Evolutionary conservation across 495 filamentous ascomycete species (phyloP).

Genomic region (Penicillium cataractarum): DNA sequence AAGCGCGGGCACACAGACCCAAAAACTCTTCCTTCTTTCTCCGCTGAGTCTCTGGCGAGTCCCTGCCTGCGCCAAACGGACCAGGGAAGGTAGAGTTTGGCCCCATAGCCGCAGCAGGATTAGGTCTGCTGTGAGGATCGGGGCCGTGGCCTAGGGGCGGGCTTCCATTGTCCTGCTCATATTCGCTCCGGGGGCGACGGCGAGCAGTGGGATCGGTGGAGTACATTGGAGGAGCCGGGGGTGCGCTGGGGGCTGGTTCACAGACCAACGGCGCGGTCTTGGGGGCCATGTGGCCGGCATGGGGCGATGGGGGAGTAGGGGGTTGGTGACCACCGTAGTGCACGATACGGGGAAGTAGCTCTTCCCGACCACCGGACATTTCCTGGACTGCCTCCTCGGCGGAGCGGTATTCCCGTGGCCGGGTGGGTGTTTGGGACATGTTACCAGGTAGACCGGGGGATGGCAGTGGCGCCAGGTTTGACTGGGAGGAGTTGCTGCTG

Average conservation of each 20-base stretch:
- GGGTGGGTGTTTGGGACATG: conserved; percentile 55
- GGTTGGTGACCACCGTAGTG: conserved; percentile 91
- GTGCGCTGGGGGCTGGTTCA: conserved; percentile 28
- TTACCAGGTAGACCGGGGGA: conserved; percentile 68
- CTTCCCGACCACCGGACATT: conserved; percentile 86
- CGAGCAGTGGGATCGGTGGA: conserved; percentile 57
- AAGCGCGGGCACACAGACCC: conserved; percentile 80
- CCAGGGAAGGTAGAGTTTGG: conserved; percentile 59
- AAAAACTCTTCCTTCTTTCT: conserved; percentile 96
- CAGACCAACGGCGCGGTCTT: conserved; percentile 42
- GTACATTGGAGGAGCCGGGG: conserved; percentile 31
- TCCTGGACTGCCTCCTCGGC: conserved; percentile 93
- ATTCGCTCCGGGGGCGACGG: conserved; percentile 81
- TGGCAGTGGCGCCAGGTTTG: conserved; percentile 65
- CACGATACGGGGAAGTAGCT: conserved; percentile 87
- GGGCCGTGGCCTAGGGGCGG: conserved; percentile 50
- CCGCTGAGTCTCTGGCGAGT: conserved; percentile 80
- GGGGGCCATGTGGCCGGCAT: conserved; percentile 35
- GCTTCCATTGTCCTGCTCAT: conserved; percentile 75
- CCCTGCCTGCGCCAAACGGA: conserved; percentile 75
- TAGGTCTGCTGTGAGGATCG: conserved; percentile 50
- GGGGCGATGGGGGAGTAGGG: conserved; percentile 89
- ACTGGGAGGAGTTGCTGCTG: conserved; percentile 68
- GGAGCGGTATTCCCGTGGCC: conserved; percentile 87
- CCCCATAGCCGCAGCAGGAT: conserved; percentile 71